Conservation (phyloP, 2,329 filamentous ascomycete species). For the Laburnicola sp. region DNA sequence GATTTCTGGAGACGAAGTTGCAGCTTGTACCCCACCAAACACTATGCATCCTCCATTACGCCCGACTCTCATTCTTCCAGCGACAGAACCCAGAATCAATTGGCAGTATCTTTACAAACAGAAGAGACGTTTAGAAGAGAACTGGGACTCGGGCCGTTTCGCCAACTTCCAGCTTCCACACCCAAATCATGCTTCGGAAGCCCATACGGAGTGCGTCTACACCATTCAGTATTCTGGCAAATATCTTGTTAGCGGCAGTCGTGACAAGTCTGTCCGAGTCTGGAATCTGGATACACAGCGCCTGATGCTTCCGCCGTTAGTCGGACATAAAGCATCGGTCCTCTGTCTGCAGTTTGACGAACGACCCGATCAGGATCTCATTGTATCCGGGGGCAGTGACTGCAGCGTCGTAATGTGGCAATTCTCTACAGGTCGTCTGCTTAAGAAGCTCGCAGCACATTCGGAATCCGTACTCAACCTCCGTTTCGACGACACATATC, state of each 20-base stretch:
- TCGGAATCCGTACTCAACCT: slow-evolving; percentile 91
- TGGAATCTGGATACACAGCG: slow-evolving; percentile 86
- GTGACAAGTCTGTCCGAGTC: slow-evolving; percentile 83
- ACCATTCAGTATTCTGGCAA: slow-evolving; percentile 85
- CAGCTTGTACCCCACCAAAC: slow-evolving; percentile 15
- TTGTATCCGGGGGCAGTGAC: slow-evolving; percentile 96
- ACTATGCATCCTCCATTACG: slow-evolving; percentile 34
- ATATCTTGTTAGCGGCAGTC: slow-evolving; percentile 89
- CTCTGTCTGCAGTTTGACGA: slow-evolving; percentile 95
- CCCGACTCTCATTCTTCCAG: slow-evolving; percentile 37
- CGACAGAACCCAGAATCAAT: slow-evolving; percentile 67
- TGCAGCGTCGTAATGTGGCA: slow-evolving; percentile 87
- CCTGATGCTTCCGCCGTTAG: slow-evolving; percentile 71
- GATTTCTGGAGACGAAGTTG: slow-evolving; percentile 5
- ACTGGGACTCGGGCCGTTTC: slow-evolving; percentile 84
- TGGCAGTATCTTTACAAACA: slow-evolving; percentile 95
- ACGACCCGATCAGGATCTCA: slow-evolving; percentile 80
- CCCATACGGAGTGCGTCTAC: slow-evolving; percentile 91
- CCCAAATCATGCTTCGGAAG: slow-evolving; percentile 75
- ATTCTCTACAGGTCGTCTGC: slow-evolving; percentile 83
- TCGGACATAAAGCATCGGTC: slow-evolving; percentile 82
- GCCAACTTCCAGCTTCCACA: slow-evolving; percentile 90
- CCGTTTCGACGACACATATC: slow-evolving; percentile 84
- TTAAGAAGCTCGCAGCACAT: slow-evolving; percentile 80
- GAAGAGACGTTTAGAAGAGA: slow-evolving; percentile 79